Evolutionary conservation across 2,329 filamentous ascomycete genomes (phyloP).

Genomic region (Colletotrichum somersetense): DNA sequence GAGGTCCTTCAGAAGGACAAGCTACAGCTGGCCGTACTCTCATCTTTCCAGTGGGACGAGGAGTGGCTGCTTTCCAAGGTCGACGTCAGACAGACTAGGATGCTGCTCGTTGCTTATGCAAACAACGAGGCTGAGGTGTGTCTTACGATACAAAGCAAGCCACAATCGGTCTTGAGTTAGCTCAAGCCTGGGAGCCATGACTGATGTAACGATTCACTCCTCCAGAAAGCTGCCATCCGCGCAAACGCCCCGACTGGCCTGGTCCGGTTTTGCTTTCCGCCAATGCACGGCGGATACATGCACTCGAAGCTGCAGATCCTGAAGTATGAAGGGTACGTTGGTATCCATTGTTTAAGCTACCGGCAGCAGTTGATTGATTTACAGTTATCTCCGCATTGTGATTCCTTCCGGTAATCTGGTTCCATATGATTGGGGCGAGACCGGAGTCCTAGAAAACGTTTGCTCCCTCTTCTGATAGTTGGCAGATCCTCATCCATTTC

Average conservation of each 20-base stretch:
- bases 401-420: conserved; percentile 90
- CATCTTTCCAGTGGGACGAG: conserved; percentile 88
- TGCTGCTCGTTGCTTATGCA: conserved; percentile 72
- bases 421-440: conserved; percentile 90
- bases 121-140: conserved; percentile 65
- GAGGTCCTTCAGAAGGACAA: conserved; percentile 82
- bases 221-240: conserved; percentile 63
- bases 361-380: neutral
- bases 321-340: conserved; percentile 62
- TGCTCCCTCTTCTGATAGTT: conserved; percentile 43
- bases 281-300: conserved; percentile 85
- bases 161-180: neutral
- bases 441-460: conserved; percentile 87
- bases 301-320: conserved; percentile 95
- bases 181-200: neutral
- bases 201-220: neutral
- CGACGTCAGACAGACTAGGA: conserved; percentile 68
- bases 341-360: conserved; percentile 14
- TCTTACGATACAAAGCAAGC: conserved; percentile 3
- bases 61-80: conserved; percentile 84
- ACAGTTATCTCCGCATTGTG: conserved; percentile 79
- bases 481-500: neutral
- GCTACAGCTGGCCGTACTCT: conserved; percentile 83
- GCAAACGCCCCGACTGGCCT: conserved; percentile 62
- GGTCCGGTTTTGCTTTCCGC: conserved; percentile 83